Conservation (phyloP, 208 protist species). For the Trypanosoma cruzi region DNA sequence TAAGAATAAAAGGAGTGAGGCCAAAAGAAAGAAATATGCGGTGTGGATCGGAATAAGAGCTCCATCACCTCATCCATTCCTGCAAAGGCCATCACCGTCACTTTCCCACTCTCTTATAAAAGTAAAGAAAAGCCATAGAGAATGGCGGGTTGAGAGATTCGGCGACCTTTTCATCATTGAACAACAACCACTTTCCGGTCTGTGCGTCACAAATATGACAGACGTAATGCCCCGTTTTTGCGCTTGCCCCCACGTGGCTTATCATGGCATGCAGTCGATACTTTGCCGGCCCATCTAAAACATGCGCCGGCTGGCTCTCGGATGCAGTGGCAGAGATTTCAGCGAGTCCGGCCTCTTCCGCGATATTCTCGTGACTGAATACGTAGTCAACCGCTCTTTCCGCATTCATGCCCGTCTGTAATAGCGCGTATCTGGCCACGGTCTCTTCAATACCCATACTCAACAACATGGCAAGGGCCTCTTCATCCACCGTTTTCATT, state of each 20-base stretch:
- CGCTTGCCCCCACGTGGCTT: slow-evolving; percentile 91
- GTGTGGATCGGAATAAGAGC: not conserved
- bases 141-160: slow-evolving; percentile 89
- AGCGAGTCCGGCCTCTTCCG: slow-evolving; percentile 34
- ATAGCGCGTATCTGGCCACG: slow-evolving; percentile 78
- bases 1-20: not conserved
- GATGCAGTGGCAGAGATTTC: slow-evolving; percentile 2
- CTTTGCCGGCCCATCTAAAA: slow-evolving; percentile 51
- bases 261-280: slow-evolving; percentile 90
- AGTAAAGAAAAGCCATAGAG: slow-evolving; percentile 92
- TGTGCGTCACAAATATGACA: slow-evolving; percentile 83
- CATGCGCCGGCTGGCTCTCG: not conserved
- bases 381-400: slow-evolving; percentile 97
- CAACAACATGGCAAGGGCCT: slow-evolving; percentile 72
- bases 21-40: not conserved
- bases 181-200: slow-evolving; percentile 90
- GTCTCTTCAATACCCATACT: slow-evolving; percentile 89
- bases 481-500: slow-evolving; percentile 57
- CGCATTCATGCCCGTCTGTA: slow-evolving; percentile 88
- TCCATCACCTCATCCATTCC: not conserved
- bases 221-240: slow-evolving; percentile 92
- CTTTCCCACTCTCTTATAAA: slow-evolving; percentile 71
- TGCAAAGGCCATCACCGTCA: slow-evolving; percentile 2
- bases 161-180: slow-evolving; percentile 96
- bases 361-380: slow-evolving; percentile 93